Evolutionary conservation across 2,329 filamentous ascomycete genomes (phyloP).

Genomic region (Cryphonectria japonica): DNA sequence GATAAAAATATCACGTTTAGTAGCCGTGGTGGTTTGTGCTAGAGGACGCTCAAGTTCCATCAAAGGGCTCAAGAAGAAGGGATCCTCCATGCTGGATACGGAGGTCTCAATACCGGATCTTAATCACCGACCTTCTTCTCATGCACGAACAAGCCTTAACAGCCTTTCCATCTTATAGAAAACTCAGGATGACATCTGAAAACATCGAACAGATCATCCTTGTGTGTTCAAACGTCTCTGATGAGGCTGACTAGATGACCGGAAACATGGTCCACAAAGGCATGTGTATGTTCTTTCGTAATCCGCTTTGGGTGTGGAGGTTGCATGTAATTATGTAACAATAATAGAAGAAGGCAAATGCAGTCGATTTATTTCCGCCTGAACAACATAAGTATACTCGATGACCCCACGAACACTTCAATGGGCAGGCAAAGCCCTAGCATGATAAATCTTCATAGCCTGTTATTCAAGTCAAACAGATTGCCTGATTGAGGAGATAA

Average conservation of each 20-base stretch:
- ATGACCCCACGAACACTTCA: not conserved
- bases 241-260: no score
- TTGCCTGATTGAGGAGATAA: not conserved
- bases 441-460: not conserved
- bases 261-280: no score
- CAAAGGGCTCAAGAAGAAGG: constrained; percentile 4
- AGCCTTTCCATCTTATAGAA: not conserved
- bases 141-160: constrained; percentile 2
- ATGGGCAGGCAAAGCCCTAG: not conserved
- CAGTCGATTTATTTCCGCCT: no score
- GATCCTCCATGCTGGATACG: constrained; percentile 1
- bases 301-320: no score
- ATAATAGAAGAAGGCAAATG: no score
- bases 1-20: not conserved
- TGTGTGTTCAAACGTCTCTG: not conserved
- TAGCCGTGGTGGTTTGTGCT: no score
- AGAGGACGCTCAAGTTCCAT: constrained; percentile 10
- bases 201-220: not conserved
- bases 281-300: no score
- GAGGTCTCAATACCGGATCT: constrained; percentile 12
- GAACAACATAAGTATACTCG: no score
- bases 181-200: not conserved
- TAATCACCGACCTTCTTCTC: not conserved
- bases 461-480: not conserved
- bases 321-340: no score